Base-by-base conservation (phyloP, 164 flowering plant species). In the Vitis labrusca region DNA sequence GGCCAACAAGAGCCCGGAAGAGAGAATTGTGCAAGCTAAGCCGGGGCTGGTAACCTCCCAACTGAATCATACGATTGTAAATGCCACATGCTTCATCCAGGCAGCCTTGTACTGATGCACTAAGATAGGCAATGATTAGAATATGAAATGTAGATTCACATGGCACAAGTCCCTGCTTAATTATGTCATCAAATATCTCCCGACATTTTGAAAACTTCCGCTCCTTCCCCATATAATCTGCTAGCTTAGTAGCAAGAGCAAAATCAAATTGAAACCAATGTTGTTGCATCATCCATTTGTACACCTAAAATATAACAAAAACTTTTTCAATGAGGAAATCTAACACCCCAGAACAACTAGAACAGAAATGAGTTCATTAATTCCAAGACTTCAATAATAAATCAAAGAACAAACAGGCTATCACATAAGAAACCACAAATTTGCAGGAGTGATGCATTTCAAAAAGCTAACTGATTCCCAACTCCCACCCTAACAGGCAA, bases 271-370 rank as follows among this genome's bases (percentile, higher is more conserved):
- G 81, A 76, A 85, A 91, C 97, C 97, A 89, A 19, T 74, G 86
- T 64, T 85, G 97, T 77, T 88, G 90, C 82, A 82, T 77, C 98
- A 96, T 96, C 99, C 99, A 93, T 74, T 88, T 90, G 78, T 91
- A 95, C 58, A 91, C 98, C 99, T 94, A 76, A 65, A 71, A 68
- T 51, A 37, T 63, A 54, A 65, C 10, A 65, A 1, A 50, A n/a
- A 17, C 13, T 27, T 49, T 51, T 5, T 10, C 49, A 54, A 48
- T 27, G 19, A 63, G 19, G 14, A n/a, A 3, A 56, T 9, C 15
- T 1, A 5, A 13, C 29, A 9, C 13, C 6, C 9, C 7, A 53
- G 47, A 32, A 4, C 27, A 23, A 23, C 27, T 23, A 23, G 50
- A 48, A 11, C 13, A 10, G 9, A 55, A 55, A 11, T 15, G 9